phyloP scores from a whole-genome alignment of 495 filamentous ascomycete genomes.

The Penicillium taxi region DNA sequence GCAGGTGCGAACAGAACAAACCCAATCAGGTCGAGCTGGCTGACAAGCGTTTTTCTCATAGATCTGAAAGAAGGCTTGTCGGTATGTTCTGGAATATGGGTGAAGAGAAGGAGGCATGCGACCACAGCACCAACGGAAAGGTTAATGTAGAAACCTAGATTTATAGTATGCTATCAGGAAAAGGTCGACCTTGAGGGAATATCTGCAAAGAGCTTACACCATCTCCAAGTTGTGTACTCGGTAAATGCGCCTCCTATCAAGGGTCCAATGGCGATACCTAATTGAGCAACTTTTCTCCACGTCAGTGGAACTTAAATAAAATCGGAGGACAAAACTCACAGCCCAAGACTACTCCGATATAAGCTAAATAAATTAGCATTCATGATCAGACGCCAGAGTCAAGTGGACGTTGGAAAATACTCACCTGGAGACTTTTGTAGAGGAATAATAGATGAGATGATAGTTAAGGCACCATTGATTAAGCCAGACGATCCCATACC shows the following conservation, averaged over 20 bases:
- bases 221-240: slow-evolving; percentile 44
- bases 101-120: slow-evolving; percentile 36
- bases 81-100: slow-evolving; percentile 40
- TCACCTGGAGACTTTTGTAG: slow-evolving; percentile 35
- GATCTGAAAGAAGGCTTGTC: slow-evolving; percentile 31
- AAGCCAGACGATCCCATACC: slow-evolving; percentile 39
- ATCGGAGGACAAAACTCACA: slow-evolving; percentile 17
- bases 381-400: too few relatives aligned
- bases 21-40: slow-evolving; percentile 38
- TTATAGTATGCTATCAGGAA: slow-evolving; percentile 1
- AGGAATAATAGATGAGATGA: slow-evolving; percentile 40
- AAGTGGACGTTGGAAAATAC: slow-evolving; percentile 2
- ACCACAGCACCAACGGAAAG: slow-evolving; percentile 50
- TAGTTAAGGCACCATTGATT: slow-evolving; percentile 45
- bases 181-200: slow-evolving; percentile 2
- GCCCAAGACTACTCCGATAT: slow-evolving; percentile 30
- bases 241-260: slow-evolving; percentile 54
- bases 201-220: slow-evolving; percentile 34
- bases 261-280: slow-evolving; percentile 41
- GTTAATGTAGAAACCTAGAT: slow-evolving; percentile 55
- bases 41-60: slow-evolving; percentile 18
- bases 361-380: slow-evolving; percentile 16
- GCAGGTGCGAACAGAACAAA: slow-evolving; percentile 39
- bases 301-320: slow-evolving; percentile 1
- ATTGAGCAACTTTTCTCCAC: slow-evolving; percentile 18